Percentiles rank a stretch among this genome's conserved stretches.
phyloP scores from a whole-genome alignment of 129 eudicot species.

The Daucus carota region DH1_v3.0 NC_030388.2:18832501-18833000 shows the following conservation, averaged over 20 bases:
- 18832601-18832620: background rate
- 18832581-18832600: background rate
- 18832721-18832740: background rate
- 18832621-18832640: background rate
- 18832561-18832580: background rate
- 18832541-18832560: background rate
- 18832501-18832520: background rate
- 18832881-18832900: background rate
- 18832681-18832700: background rate
- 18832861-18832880: background rate
- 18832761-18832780: background rate
- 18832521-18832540: background rate
- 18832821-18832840: background rate
- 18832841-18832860: background rate
- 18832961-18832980: background rate
- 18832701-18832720: background rate
- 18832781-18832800: background rate
- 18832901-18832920: background rate
- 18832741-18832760: background rate
- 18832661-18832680: background rate
- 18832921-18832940: background rate
- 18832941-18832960: background rate
- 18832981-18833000: background rate
- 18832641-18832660: background rate
- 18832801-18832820: too few species aligned